These are phyloP conservation scores for Ambrosiella cleistominuta DNA, from an alignment of 2,329 filamentous ascomycete species.

Conservation along the genomic window DNA sequence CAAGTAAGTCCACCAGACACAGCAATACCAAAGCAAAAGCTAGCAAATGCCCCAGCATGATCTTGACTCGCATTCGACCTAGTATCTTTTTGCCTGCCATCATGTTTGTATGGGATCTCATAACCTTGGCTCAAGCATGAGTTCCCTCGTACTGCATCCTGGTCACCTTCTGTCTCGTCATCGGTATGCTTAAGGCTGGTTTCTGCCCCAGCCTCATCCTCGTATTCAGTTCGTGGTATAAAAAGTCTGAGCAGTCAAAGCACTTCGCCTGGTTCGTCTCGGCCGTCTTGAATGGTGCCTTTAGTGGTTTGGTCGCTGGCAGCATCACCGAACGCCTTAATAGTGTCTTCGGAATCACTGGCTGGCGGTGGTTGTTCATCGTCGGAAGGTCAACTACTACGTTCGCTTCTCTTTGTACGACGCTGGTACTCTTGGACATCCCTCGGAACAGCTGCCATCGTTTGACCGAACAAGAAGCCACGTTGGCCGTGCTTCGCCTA, in stretches of 20 bases:
- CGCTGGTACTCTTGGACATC: not conserved
- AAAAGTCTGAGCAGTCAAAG: not conserved
- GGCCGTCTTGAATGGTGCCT: not conserved
- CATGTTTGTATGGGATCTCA: not conserved
- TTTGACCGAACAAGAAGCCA: not conserved
- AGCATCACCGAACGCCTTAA: not conserved
- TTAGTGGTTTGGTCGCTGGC: not conserved
- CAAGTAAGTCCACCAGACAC: not conserved
- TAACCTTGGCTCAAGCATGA: not conserved
- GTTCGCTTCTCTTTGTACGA: not conserved
- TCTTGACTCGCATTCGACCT: not conserved
- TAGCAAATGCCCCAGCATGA: not conserved
- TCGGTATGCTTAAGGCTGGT: not conserved
- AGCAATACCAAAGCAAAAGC: not conserved
- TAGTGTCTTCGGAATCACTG: not conserved
- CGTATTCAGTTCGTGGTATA: not conserved
- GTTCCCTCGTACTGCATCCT: not conserved
- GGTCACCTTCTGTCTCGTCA: not conserved
- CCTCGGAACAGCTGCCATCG: not conserved
- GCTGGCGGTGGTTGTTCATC: not conserved
- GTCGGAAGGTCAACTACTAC: not conserved
- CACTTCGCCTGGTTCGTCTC: not conserved
- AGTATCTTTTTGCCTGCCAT: not conserved
- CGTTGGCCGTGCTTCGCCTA: not conserved
- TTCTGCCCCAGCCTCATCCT: not conserved